Conservation (phyloP, 2,329 filamentous ascomycete genomes). For the Microsporum audouinii region DNA sequence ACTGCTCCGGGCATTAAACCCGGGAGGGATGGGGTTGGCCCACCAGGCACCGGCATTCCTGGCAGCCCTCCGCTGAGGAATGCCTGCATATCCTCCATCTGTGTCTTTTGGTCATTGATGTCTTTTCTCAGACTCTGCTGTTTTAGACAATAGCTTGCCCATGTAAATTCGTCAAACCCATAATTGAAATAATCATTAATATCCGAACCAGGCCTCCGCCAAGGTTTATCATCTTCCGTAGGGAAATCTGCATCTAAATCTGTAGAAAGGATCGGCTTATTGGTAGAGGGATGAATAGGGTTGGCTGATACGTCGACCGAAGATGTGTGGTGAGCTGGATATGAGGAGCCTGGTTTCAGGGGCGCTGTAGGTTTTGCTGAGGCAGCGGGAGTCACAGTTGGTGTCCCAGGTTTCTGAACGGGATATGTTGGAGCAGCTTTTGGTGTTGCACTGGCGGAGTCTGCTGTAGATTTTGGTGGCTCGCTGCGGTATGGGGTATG, state of each 20-base stretch:
- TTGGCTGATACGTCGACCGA: constrained; percentile 75
- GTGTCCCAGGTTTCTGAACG: constrained; percentile 18
- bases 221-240: constrained; percentile 70
- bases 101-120: constrained; percentile 67
- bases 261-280: constrained; percentile 71
- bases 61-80: constrained; percentile 43
- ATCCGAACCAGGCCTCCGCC: constrained; percentile 88
- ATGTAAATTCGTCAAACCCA: constrained; percentile 96
- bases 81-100: constrained; percentile 49
- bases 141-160: constrained; percentile 85
- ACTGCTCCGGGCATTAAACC: constrained; percentile 17
- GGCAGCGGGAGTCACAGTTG: constrained; percentile 25
- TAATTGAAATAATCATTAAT: constrained; percentile 98
- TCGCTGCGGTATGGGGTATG: constrained; percentile 30
- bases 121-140: constrained; percentile 69
- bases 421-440: constrained; percentile 28
- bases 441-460: constrained; percentile 10
- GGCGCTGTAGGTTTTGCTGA: constrained; percentile 26
- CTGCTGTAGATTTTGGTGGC: constrained; percentile 8
- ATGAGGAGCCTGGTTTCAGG: constrained; percentile 51
- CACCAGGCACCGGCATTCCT: constrained; percentile 35
- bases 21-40: constrained; percentile 21
- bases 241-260: constrained; percentile 65
- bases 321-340: constrained; percentile 58
- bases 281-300: constrained; percentile 60